Percentiles rank a stretch among this genome's conserved stretches.
These are phyloP conservation scores for Sarocladiaceae sp. DNA, from an alignment of 2,329 filamentous ascomycete genomes.

Conservation along the genomic window DNA sequence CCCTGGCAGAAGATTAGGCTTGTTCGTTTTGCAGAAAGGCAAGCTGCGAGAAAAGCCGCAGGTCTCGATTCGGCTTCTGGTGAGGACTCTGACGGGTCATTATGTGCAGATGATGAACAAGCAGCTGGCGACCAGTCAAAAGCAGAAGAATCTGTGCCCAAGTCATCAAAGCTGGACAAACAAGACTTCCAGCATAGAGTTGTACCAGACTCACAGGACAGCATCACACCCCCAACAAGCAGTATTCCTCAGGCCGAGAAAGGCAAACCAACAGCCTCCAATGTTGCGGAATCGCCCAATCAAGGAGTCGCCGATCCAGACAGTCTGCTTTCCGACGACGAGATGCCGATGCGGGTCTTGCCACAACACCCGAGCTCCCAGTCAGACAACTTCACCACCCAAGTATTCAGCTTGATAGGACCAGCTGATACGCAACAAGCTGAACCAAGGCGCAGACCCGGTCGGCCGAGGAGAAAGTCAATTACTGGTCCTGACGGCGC, in stretches of 20 bases:
- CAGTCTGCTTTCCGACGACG: neutral
- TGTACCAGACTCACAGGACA: constrained; percentile 3
- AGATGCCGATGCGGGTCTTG: constrained; percentile 1
- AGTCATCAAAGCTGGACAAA: neutral
- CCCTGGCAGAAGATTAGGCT: too few species aligned
- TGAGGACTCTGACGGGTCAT: too few species aligned
- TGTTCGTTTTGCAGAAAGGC: too few species aligned
- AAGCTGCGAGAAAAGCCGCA: neutral
- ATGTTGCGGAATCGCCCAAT: neutral
- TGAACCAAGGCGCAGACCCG: too few species aligned
- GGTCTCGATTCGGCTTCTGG: too few species aligned
- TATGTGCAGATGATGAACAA: too few species aligned
- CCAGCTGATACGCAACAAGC: neutral
- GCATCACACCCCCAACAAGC: neutral
- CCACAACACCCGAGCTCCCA: neutral
- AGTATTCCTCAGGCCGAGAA: neutral
- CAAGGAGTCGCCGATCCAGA: neutral
- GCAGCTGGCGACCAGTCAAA: too few species aligned
- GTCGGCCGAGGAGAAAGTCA: too few species aligned
- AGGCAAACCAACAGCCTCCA: neutral
- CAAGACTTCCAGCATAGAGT: too few species aligned
- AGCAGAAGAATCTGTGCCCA: too few species aligned
- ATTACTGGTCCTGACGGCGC: too few species aligned
- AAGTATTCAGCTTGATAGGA: neutral
- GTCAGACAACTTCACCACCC: neutral